Percentiles rank a stretch among this genome's conserved stretches.
Evolutionary conservation across 345 rosid genomes (phyloP).

Genomic region (Punica granatum): DNA sequence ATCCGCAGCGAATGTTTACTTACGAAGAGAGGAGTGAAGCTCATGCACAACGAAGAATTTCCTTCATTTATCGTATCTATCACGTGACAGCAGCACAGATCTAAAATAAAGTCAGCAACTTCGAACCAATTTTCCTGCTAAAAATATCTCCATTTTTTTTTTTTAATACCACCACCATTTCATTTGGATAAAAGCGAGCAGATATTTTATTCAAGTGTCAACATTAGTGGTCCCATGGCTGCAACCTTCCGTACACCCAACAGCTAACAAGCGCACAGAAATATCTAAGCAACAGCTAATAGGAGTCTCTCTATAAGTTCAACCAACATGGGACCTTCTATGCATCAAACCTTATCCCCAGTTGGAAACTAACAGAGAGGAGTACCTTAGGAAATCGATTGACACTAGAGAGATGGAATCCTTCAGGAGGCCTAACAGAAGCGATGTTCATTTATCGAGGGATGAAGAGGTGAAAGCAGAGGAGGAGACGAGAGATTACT

Average conservation of each 20-base stretch:
- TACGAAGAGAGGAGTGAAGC: too few relatives aligned
- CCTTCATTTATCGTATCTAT: too few relatives aligned
- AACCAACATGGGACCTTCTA: not conserved
- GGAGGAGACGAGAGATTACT: conserved; percentile 33
- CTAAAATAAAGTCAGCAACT: too few relatives aligned
- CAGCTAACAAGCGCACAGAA: not conserved
- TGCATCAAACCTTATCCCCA: not conserved
- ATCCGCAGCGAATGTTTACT: too few relatives aligned
- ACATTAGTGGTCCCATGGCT: not conserved
- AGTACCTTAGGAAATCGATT: not conserved
- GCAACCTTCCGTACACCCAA: not conserved
- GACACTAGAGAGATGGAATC: conserved; percentile 17
- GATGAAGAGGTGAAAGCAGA: conserved; percentile 41
- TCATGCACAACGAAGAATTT: too few relatives aligned
- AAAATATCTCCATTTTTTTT: too few relatives aligned
- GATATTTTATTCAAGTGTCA: not conserved
- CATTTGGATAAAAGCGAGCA: too few relatives aligned
- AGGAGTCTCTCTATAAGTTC: not conserved
- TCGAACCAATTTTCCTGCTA: too few relatives aligned
- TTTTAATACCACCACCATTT: too few relatives aligned
- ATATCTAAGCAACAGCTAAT: not conserved
- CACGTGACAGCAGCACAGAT: too few relatives aligned
- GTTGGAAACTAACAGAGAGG: not conserved
- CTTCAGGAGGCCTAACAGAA: conserved; percentile 39
- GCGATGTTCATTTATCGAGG: conserved; percentile 38